phyloP scores from a whole-genome alignment of 371 early-diverging fungal species.

The Mortierella sp. region DNA sequence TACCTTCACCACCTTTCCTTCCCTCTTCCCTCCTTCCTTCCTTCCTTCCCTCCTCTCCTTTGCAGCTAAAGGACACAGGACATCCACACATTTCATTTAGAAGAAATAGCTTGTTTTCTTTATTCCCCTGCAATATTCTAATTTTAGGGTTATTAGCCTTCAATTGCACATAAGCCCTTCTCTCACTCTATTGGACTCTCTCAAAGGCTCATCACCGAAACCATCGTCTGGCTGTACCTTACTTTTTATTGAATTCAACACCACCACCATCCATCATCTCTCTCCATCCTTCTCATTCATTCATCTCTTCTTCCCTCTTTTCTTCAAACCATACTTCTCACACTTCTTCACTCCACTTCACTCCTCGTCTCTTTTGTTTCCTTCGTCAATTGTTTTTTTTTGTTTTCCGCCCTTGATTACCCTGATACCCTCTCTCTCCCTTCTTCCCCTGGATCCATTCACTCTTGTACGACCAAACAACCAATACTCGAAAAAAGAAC shows the following conservation, averaged over 20 bases:
- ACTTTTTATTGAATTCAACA: too few species aligned
- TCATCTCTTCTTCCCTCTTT: neutral
- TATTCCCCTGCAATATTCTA: neutral
- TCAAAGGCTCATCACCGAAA: too few species aligned
- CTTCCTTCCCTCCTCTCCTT: neutral
- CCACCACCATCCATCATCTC: neutral
- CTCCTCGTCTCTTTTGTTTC: neutral
- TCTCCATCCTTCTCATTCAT: neutral
- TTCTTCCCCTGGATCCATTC: neutral
- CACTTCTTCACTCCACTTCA: neutral
- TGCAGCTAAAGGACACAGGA: neutral
- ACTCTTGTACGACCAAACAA: neutral
- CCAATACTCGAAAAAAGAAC: neutral
- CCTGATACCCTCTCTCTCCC: neutral
- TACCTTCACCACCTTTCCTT: neutral
- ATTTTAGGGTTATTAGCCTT: conserved; percentile 1
- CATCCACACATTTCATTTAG: neutral
- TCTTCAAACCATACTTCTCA: neutral
- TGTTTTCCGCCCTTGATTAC: neutral
- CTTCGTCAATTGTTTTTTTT: neutral
- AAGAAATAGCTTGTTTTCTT: too few species aligned
- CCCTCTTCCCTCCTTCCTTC: neutral
- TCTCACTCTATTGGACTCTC: neutral
- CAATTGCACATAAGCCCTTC: neutral
- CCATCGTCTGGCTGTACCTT: too few species aligned